Evolutionary conservation across 345 rosid species (phyloP), one percentile per base, ranked within the genome.

Genomic region (Acer campestre): DNA sequence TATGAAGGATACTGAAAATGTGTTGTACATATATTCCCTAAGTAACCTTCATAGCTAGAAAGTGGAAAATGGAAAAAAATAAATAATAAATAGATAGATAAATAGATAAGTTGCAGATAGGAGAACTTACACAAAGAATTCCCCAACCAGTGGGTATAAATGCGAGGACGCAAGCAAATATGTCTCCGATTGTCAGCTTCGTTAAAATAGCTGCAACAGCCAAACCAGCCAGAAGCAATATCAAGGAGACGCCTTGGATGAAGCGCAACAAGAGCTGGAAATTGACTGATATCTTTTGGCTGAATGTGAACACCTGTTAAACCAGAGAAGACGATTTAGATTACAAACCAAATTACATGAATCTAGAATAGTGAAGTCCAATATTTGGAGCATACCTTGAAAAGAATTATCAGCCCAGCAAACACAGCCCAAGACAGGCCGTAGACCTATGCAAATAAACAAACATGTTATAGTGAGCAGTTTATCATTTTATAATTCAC

Each of bases 61-160:
- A 10, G 35, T 6, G 35, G 8, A 1, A 70, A 68, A 2, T 20
- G 35, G 1, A 12, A 6, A 2, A 18, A 69, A 53, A 42, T 7
- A 44, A 44, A 35, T 3, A 31, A n/a, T n/a, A 31, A 31, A 31
- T 0, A 25, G 1, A 0, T 25, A 48, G 6, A 8, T 20, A 0
- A 14, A 62, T 14, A 2, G 18, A 35, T 4, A 53, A 40, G 18
- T 22, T 56, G 48, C 51, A 53, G 40, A n/a, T 0, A 65, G n/a
- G 75, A 68, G 44, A 73, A 79, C 97, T 94, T 75, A 96, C 99
- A 5, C 82, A 94, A 38, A 94, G 88, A 78, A 96, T 91, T 81
- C 92, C 98, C 99, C 99, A 96, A 70, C 97, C 98, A 17, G 99
- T 96, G 35, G 99, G 97, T 62, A 92, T 63, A 77, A 96, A 96